Conservation (phyloP, 192 early-diverging fungal genomes). For the Chytriomyces sp. region DNA sequence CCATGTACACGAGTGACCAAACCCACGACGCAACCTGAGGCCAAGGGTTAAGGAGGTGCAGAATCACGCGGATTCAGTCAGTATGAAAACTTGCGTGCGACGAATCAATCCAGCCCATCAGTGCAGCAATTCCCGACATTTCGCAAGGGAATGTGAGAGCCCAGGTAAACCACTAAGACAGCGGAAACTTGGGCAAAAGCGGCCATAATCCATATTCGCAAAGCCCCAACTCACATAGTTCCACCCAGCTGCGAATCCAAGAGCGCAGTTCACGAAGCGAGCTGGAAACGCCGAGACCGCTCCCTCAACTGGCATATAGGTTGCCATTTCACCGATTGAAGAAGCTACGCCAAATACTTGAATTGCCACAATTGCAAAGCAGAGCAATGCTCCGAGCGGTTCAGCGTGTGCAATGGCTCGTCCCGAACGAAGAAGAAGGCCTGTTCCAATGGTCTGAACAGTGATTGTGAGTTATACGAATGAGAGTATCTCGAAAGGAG, state of each 20-base stretch:
- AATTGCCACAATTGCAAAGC: slow-evolving; percentile 57
- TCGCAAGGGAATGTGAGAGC: slow-evolving; percentile 58
- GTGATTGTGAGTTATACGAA: no score
- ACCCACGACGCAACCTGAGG: slow-evolving; percentile 40
- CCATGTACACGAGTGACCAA: slow-evolving; percentile 56
- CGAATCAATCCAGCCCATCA: slow-evolving; percentile 61
- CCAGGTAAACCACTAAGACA: slow-evolving; percentile 46
- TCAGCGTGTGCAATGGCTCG: slow-evolving; percentile 11
- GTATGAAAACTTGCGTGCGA: slow-evolving; percentile 23
- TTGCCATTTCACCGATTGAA: slow-evolving; percentile 80
- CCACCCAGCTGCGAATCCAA: slow-evolving; percentile 57
- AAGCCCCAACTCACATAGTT: no score
- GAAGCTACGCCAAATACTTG: slow-evolving; percentile 59
- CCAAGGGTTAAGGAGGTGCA: slow-evolving; percentile 50
- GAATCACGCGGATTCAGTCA: slow-evolving; percentile 7
- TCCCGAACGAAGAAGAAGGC: slow-evolving; percentile 72
- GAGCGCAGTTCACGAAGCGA: slow-evolving; percentile 75
- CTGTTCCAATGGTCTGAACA: slow-evolving; percentile 75
- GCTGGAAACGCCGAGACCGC: slow-evolving; percentile 32
- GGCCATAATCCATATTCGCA: no score
- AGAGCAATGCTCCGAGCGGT: slow-evolving; percentile 34
- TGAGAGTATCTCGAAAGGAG: no score
- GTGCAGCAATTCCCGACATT: slow-evolving; percentile 73
- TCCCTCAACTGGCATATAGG: slow-evolving; percentile 74
- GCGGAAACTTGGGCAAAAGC: no score